Evolutionary conservation across 257 asterid species (phyloP).

Genomic region (Craterostigma plantagineum): DNA sequence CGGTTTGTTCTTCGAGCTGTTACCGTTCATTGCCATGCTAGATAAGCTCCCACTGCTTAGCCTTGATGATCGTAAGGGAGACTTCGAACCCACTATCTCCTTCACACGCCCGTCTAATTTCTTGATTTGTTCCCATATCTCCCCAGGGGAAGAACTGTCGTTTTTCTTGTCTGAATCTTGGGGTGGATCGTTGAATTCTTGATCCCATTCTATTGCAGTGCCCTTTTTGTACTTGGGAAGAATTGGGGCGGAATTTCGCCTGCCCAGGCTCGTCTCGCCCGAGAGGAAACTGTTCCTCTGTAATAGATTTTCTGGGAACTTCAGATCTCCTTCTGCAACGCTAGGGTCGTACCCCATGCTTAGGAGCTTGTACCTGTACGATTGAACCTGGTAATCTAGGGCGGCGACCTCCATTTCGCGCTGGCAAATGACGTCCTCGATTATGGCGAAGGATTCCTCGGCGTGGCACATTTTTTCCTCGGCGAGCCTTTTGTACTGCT

Average conservation of each 20-base stretch:
- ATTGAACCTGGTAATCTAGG: conserved; percentile 64
- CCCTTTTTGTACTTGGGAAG: conserved; percentile 25
- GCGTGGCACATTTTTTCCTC: conserved; percentile 85
- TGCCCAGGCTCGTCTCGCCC: conserved; percentile 19
- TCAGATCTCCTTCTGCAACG: conserved; percentile 28
- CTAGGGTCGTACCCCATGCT: conserved; percentile 58
- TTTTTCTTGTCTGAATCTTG: conserved; percentile 27
- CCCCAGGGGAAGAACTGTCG: conserved; percentile 22
- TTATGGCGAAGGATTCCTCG: conserved; percentile 62
- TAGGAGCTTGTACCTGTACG: conserved; percentile 42
- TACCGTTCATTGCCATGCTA: neutral
- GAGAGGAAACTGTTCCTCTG: conserved; percentile 7
- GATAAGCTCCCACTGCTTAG: conserved; percentile 12
- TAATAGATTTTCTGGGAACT: conserved; percentile 32
- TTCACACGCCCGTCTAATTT: conserved; percentile 40
- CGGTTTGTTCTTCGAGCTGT: neutral
- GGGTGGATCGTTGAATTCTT: conserved; percentile 18
- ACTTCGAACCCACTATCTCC: conserved; percentile 66
- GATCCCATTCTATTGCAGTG: conserved; percentile 22
- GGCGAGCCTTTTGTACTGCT: conserved; percentile 68
- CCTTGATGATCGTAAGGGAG: conserved; percentile 12
- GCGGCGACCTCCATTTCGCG: conserved; percentile 82
- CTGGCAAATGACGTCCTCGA: conserved; percentile 66
- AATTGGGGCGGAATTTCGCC: conserved; percentile 58
- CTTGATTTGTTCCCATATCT: conserved; percentile 47